Evolutionary conservation across 768 basidiomycete genomes (phyloP), one percentile per base, ranked within the genome.

Genomic region (Podaxis sp.): DNA sequence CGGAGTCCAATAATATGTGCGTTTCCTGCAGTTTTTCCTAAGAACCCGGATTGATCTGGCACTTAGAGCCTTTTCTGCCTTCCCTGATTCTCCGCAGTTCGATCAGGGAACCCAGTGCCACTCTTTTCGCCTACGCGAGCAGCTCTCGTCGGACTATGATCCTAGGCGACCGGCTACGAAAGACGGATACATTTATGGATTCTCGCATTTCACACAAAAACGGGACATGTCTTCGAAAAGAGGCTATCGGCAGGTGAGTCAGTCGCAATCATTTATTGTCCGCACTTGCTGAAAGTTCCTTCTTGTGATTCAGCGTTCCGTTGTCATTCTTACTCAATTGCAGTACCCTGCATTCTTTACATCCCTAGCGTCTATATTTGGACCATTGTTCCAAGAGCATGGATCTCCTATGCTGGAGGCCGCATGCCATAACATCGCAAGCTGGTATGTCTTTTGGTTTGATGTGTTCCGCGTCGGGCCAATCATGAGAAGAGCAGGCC

Each of bases 21-120:
- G 87, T 75, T n/a, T 5, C 16, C 25, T 63, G 32, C 6, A 36
- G 10, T 35, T 23, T 23, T 21, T 37, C 27, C n/a, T 48, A 32
- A n/a, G 18, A 28, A 56, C 2, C 32, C 55, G 14, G 64, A 11
- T 18, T 55, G 13, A 48, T 3, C 9, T 9, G 6, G 11, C 52
- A 5, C 14, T n/a, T 63, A 97, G 95, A 58, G 91, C 94, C 1
- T 98, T 98, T 71, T 91, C 90, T 5, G 86, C 93, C 0, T 94
- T 98, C 67, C 95, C 95, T 0, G 95, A 98, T 69, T 93, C 93
- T 0, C 74, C 86, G 1, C 86, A 91, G 58, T 93, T 93, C 60
- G 87, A 91, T 50, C 88, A 95, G 69, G 93, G 93, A 5, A 85
- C 86, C 0, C 87, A 91, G 68, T 79, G 82, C 1, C 93, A 96